phyloP scores from a whole-genome alignment of 805 yeast genomes.

The Pichia thaimueangensis region DNA sequence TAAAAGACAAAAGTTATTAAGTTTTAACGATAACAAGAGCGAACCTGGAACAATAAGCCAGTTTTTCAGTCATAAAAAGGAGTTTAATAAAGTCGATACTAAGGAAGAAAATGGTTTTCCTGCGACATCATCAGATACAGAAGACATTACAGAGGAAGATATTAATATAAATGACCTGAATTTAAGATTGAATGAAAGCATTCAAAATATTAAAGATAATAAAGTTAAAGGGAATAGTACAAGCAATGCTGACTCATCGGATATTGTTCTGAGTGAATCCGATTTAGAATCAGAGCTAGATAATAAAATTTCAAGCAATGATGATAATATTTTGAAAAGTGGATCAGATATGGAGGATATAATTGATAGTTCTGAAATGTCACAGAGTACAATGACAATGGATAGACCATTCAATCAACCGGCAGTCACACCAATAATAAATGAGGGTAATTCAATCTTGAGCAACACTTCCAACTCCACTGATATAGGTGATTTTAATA shows the following conservation, averaged over 20 bases:
- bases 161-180: conserved; percentile 3
- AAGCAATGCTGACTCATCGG: conserved; percentile 6
- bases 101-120: conserved; percentile 3
- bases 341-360: conserved; percentile 27
- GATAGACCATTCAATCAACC: conserved; percentile 1
- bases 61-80: conserved; percentile 14
- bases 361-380: conserved; percentile 19
- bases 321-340: conserved; percentile 19
- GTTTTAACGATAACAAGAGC: conserved; percentile 13
- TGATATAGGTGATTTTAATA: conserved; percentile 13
- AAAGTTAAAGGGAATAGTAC: background rate
- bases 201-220: background rate
- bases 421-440: background rate
- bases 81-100: background rate
- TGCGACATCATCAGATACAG: conserved; percentile 10
- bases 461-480: conserved; percentile 3
- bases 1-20: conserved; percentile 24
- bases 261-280: conserved; percentile 7
- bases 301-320: background rate
- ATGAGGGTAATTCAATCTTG: background rate
- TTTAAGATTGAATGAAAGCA: conserved; percentile 3
- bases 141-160: conserved; percentile 14
- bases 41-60: conserved; percentile 15
- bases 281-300: conserved; percentile 5
- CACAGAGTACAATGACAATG: conserved; percentile 7